Base-by-base conservation (phyloP, 352 stramenopile species). In the Pythium pyrilobum region DNA sequence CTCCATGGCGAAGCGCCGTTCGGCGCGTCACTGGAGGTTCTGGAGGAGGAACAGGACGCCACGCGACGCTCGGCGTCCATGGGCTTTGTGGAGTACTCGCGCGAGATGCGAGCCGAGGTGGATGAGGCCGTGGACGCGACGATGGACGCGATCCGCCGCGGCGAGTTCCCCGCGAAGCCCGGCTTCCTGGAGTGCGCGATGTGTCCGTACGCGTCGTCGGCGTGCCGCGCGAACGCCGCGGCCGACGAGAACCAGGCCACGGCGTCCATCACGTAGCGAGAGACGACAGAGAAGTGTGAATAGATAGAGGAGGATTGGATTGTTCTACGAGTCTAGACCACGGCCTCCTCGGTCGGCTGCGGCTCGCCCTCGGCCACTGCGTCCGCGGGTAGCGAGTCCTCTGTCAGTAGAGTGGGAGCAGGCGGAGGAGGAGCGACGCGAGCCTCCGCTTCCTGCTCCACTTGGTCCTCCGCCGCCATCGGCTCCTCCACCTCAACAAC, bases 181-280 rank as follows among this genome's bases (percentile, higher is more conserved):
- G 72, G 67, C 21, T 92, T 73, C 41, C 67, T 77, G 23, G 74
- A 81, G 53, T 92, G 82, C 21, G 63, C 64, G 5, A 89, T 88
- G 58, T 92, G 82, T 64, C 69, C 82, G 28, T 92, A 77, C 52
- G 77, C 74, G 29, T 67, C 56, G 3, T 90, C 77, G 28, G 81
- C 66, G 0, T 85, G 74, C 52, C 73, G 72, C 18, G 51, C 51
- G 0, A 40, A 32, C 34, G 67, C 66, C 18, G 54, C 64, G 8
- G 57, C 36, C 1, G 52, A 63, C 13, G 38, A 41, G 29, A 12
- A 40, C 34, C 34, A 40, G 10, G 10, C 9, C 10, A 18, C 16
- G 10, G 34, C 16, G 5, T 12, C n/a, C 34, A 20, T 40, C 10
- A 7, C 29, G 12, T 34, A 12, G 12, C 7, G 29, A 34, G 12